Evolutionary conservation across 2,329 filamentous ascomycete genomes (phyloP), one percentile per base, ranked within the genome.

Genomic region (Xylariaceae sp.): DNA sequence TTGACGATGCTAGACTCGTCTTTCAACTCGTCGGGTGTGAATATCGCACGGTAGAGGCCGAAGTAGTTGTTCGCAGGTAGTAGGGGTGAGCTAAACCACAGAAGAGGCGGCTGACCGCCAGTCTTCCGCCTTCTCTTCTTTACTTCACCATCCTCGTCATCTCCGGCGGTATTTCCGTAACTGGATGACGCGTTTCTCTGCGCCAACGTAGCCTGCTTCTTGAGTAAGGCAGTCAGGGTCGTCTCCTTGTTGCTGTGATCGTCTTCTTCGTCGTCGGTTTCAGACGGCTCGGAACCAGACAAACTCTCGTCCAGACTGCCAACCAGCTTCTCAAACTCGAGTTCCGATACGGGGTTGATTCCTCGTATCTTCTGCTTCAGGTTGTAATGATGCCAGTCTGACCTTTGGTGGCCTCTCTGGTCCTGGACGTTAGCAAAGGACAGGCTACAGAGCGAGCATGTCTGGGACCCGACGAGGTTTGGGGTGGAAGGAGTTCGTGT

Each of bases 301-400:
- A 95, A 82, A 69, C 89, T 94, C 78, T 99, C 93, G 67, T 97
- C 90, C 39, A 99, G 78, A 60, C 94, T 85, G 41, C 86, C 90
- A 6, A 97, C 81, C 5, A 97, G 80, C 71, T 88, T 90, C 72
- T 94, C 90, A 66, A 99, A 99, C 39, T 96, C 92, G 6, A 71
- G 73, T 70, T 99, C 94, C 1, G 85, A 84, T 1, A 97, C 88
- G 0, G 89, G 75, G 8, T 81, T 82, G 59, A 81, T 80, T 0
- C 90, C 90, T 51, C 90, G 86, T 58, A 96, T 77, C 77, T 90
- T 96, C 72, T 93, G 89, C 75, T 96, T 97, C 62, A 97, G 76
- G 72, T 99, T 99, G 76, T 97, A 99, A 65, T 88, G 84, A 73
- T 99, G 94, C 53, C 95, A 80, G 70, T 99, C 94, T 8, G 93